phyloP scores from a whole-genome alignment of 2,329 filamentous ascomycete species.

The Triangularia verruculosa region DNA sequence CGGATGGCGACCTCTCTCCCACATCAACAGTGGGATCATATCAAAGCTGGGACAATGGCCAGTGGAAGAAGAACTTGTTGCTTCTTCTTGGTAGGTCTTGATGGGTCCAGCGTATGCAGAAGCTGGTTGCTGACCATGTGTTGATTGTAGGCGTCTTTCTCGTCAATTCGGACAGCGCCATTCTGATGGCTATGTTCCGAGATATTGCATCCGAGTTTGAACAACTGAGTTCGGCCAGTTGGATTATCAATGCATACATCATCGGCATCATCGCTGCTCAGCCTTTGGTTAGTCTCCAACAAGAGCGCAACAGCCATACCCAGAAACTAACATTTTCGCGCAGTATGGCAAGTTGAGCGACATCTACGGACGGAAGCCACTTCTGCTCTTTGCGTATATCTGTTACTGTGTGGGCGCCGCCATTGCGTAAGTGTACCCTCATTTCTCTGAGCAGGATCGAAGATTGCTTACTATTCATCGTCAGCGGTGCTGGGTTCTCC shows the following conservation, averaged over 20 bases:
- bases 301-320: not conserved
- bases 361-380: constrained; percentile 14
- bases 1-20: constrained; percentile 2
- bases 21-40: constrained; percentile 6
- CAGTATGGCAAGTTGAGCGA: constrained; percentile 14
- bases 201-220: constrained; percentile 19
- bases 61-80: constrained; percentile 17
- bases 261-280: constrained; percentile 15
- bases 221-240: constrained; percentile 14
- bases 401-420: constrained; percentile 11
- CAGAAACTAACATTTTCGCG: not conserved
- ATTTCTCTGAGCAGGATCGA: not conserved
- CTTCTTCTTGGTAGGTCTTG: constrained; percentile 11
- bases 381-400: constrained; percentile 9
- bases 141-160: constrained; percentile 13
- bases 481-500: constrained; percentile 12
- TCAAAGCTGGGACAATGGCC: not conserved
- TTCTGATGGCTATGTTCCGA: constrained; percentile 19
- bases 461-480: not conserved
- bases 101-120: not conserved
- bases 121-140: not conserved
- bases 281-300: constrained; percentile 10
- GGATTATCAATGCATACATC: constrained; percentile 17
- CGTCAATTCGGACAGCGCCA: constrained; percentile 20
- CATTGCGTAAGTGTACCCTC: constrained; percentile 7